phyloP scores from a whole-genome alignment of 169 alveolate species.

The Ichthyophthirius multifiliis region DNA sequence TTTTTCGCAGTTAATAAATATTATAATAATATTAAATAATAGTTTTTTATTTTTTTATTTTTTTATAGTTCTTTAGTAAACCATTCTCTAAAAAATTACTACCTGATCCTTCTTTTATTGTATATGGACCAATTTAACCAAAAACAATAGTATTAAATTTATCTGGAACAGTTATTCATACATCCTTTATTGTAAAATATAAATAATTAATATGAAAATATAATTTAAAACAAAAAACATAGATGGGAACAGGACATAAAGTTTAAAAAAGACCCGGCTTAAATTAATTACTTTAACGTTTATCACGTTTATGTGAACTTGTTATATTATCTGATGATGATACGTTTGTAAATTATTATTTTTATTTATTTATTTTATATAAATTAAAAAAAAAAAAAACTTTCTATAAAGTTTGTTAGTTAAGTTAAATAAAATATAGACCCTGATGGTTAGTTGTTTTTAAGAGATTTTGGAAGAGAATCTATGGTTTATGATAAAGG shows the following conservation, averaged over 20 bases:
- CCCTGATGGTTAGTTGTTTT: slow-evolving; percentile 48
- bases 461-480: slow-evolving; percentile 71
- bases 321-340: slow-evolving; percentile 78
- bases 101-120: slow-evolving; percentile 64
- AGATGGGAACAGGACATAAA: slow-evolving; percentile 70
- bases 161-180: slow-evolving; percentile 58
- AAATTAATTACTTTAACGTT: slow-evolving; percentile 54
- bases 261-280: slow-evolving; percentile 72
- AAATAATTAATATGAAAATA: no score
- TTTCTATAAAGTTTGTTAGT: slow-evolving; percentile 33
- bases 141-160: slow-evolving; percentile 69
- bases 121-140: slow-evolving; percentile 62
- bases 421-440: slow-evolving; percentile 58
- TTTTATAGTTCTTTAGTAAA: slow-evolving; percentile 49
- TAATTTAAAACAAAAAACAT: background rate
- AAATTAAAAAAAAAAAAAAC: background rate
- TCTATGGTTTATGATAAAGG: slow-evolving; percentile 62
- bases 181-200: slow-evolving; percentile 45
- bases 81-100: slow-evolving; percentile 73
- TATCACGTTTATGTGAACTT: slow-evolving; percentile 61
- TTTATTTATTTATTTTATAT: background rate
- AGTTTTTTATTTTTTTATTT: background rate
- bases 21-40: background rate
- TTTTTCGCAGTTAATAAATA: background rate
- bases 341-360: slow-evolving; percentile 21